Evolutionary conservation across 164 flowering plant species (phyloP).

Genomic region (Chloranthus sessilifolius): DNA sequence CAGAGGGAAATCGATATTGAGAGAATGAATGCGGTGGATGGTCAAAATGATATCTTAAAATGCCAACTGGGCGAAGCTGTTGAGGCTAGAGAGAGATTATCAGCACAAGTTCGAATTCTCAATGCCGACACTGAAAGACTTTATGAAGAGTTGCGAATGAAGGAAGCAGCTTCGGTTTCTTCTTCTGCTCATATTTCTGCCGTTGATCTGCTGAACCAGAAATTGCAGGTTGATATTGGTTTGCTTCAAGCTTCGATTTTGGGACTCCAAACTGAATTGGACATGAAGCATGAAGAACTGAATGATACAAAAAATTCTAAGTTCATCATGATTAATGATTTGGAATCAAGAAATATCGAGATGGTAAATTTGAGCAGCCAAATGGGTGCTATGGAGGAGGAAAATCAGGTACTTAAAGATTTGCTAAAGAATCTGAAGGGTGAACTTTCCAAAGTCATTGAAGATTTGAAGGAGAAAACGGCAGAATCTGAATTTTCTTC

Average conservation of each 20-base stretch:
- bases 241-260: slow-evolving; percentile 23
- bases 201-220: slow-evolving; percentile 27
- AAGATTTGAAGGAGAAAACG: slow-evolving; percentile 38
- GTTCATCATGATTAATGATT: neutral
- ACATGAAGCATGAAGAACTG: slow-evolving; percentile 30
- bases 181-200: slow-evolving; percentile 22
- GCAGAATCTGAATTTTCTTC: slow-evolving; percentile 34
- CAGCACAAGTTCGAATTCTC: slow-evolving; percentile 23
- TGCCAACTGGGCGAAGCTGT: slow-evolving; percentile 28
- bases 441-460: slow-evolving; percentile 28
- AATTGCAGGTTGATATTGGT: slow-evolving; percentile 25
- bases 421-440: slow-evolving; percentile 32
- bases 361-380: neutral
- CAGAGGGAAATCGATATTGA: slow-evolving; percentile 20
- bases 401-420: slow-evolving; percentile 28
- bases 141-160: slow-evolving; percentile 22
- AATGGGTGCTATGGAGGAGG: slow-evolving; percentile 30
- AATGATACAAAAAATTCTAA: slow-evolving; percentile 7
- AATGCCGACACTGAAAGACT: slow-evolving; percentile 26
- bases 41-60: slow-evolving; percentile 27
- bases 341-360: slow-evolving; percentile 1
- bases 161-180: slow-evolving; percentile 35
- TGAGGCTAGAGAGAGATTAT: slow-evolving; percentile 27
- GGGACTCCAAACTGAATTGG: slow-evolving; percentile 33
- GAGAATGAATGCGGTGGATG: neutral